phyloP scores from a whole-genome alignment of 2,329 filamentous ascomycete genomes.

The Monilinia fructicola region DNA sequence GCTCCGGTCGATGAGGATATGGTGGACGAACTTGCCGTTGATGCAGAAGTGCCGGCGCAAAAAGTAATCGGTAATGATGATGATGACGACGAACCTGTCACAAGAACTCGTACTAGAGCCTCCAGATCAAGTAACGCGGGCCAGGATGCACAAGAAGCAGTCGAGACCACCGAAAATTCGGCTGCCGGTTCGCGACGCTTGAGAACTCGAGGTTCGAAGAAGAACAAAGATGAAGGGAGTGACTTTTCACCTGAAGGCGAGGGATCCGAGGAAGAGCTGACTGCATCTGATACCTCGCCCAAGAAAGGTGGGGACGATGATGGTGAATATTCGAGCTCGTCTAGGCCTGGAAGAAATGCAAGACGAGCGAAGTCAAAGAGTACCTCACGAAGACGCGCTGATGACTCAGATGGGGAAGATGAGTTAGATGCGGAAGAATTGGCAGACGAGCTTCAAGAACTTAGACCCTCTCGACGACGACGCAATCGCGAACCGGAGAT shows the following conservation, averaged over 20 bases:
- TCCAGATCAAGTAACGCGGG: constrained; percentile 42
- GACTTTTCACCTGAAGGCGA: constrained; percentile 41
- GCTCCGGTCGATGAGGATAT: constrained; percentile 29
- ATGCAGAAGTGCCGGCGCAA: constrained; percentile 22
- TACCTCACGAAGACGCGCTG: constrained; percentile 48
- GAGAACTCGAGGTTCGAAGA: constrained; percentile 36
- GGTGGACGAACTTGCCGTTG: constrained; percentile 28
- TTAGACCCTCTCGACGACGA: constrained; percentile 50
- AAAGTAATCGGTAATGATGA: constrained; percentile 29
- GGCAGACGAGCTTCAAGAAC: constrained; percentile 63
- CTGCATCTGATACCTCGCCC: constrained; percentile 42
- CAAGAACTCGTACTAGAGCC: constrained; percentile 45
- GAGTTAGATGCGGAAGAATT: constrained; percentile 63
- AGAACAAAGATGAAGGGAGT: constrained; percentile 36
- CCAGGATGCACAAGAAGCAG: constrained; percentile 49
- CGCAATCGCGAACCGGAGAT: constrained; percentile 54
- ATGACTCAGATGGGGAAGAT: constrained; percentile 54
- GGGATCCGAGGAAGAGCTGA: constrained; percentile 55
- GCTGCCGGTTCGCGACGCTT: constrained; percentile 36
- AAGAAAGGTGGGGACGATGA: constrained; percentile 48
- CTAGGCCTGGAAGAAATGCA: constrained; percentile 50
- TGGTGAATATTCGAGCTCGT: constrained; percentile 50
- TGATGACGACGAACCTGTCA: constrained; percentile 39
- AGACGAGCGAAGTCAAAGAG: constrained; percentile 46
- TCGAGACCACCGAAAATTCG: constrained; percentile 45